Conservation (phyloP, 1,284 basidiomycete species). For the Coniferiporia sulphurascens region DNA sequence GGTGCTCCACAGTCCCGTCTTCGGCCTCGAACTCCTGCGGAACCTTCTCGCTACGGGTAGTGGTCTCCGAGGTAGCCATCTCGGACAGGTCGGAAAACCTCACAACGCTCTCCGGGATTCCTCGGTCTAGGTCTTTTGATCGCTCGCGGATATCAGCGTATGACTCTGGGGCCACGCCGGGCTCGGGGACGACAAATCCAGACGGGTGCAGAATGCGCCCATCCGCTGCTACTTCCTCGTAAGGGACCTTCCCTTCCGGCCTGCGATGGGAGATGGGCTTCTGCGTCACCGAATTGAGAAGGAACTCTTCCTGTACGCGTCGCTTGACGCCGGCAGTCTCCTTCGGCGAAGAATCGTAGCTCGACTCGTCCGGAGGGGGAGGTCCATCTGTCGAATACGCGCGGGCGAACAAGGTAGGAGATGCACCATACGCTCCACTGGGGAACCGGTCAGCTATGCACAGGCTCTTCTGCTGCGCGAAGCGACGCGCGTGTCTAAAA, state of each 20-base stretch:
- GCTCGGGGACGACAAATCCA: constrained; percentile 12
- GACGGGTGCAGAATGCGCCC: constrained; percentile 6
- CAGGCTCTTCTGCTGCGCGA: background rate
- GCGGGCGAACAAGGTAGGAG: background rate
- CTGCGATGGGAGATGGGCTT: background rate
- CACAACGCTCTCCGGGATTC: constrained; percentile 9
- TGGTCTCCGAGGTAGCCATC: constrained; percentile 7
- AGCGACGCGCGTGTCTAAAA: background rate
- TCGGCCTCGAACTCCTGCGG: constrained; percentile 25
- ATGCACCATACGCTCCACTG: background rate
- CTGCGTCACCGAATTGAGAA: constrained; percentile 6
- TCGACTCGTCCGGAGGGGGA: background rate
- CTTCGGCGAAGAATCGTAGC: constrained; percentile 10
- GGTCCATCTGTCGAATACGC: background rate
- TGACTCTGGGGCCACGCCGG: constrained; percentile 2
- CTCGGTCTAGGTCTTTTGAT: background rate
- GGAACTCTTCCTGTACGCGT: constrained; percentile 16
- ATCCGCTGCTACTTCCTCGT: background rate
- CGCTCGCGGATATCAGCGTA: background rate
- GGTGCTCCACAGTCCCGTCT: constrained; percentile 29
- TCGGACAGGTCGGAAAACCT: constrained; percentile 13
- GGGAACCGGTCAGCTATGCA: background rate
- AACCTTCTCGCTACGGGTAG: constrained; percentile 5
- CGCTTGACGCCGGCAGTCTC: constrained; percentile 11
- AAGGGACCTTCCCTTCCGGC: constrained; percentile 7